phyloP scores from a whole-genome alignment of 371 early-diverging fungal genomes.

The Syncephalastrum racemosum region DNA sequence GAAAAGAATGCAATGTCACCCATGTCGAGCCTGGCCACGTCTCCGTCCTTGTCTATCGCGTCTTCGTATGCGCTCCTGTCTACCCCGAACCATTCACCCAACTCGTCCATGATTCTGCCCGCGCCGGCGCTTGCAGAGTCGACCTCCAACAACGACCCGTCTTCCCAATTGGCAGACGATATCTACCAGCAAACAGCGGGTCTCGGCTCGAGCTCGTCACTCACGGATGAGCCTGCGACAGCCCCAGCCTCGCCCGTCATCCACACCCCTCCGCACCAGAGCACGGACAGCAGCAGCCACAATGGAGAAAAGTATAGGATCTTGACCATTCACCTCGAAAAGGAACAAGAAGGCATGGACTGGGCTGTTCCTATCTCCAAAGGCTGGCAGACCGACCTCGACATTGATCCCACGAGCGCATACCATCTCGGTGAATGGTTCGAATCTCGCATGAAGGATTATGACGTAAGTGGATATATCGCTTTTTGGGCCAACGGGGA shows the following conservation, averaged over 20 bases:
- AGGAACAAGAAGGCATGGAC: conserved; percentile 33
- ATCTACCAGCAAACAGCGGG: conserved; percentile 37
- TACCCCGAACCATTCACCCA: conserved; percentile 48
- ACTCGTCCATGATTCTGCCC: conserved; percentile 45
- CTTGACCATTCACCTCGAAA: conserved; percentile 51
- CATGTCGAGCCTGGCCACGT: conserved; percentile 51
- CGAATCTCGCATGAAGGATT: conserved; percentile 39
- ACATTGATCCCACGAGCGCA: conserved; percentile 46
- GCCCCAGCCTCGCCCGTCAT: conserved; percentile 40
- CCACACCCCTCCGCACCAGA: conserved; percentile 29
- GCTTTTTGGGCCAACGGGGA: neutral
- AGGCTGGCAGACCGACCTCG: conserved; percentile 36
- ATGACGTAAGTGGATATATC: conserved; percentile 27
- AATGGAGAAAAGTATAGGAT: conserved; percentile 37
- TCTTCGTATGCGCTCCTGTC: conserved; percentile 58
- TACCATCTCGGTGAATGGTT: conserved; percentile 48
- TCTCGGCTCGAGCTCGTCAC: conserved; percentile 31
- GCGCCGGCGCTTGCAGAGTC: conserved; percentile 41
- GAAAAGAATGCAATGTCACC: conserved; percentile 44
- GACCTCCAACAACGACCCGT: conserved; percentile 21
- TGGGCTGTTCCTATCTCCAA: conserved; percentile 29
- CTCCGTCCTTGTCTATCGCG: conserved; percentile 52
- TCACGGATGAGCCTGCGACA: conserved; percentile 26
- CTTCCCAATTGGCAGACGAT: conserved; percentile 24
- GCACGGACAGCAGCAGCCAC: conserved; percentile 13